A percentile compares a stretch with the other conserved stretches of the same genome.
Conservation (phyloP, 371 early-diverging fungal genomes). For the Mucor circinelloides region DNA sequence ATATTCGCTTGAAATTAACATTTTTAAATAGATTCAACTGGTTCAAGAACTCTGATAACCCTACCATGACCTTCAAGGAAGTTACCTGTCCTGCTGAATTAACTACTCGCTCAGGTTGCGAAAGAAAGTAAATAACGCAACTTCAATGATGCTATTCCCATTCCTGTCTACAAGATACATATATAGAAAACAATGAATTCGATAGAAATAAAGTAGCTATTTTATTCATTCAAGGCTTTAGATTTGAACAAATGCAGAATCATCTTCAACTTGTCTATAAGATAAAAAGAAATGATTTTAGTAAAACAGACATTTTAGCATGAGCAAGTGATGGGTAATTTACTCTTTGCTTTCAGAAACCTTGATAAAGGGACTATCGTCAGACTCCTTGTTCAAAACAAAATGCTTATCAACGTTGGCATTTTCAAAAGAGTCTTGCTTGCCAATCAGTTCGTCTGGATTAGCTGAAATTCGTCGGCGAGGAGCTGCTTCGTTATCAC, state of each 20-base stretch:
- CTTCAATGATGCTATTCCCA: neutral
- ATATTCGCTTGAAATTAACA: neutral
- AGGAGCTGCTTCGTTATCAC: neutral
- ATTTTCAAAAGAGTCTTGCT: neutral
- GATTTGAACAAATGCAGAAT: slow-evolving; percentile 2
- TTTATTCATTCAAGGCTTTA: neutral
- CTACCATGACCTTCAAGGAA: slow-evolving; percentile 40
- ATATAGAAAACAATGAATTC: neutral
- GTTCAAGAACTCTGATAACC: slow-evolving; percentile 49
- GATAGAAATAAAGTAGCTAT: neutral
- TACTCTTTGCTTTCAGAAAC: neutral
- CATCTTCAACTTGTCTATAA: neutral
- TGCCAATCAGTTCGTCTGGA: neutral
- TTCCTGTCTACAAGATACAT: neutral
- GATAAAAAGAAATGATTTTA: neutral
- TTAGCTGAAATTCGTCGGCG: slow-evolving; percentile 9
- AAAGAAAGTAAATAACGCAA: slow-evolving; percentile 19
- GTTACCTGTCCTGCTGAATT: slow-evolving; percentile 46
- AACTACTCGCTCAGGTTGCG: slow-evolving; percentile 35
- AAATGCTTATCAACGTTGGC: slow-evolving; percentile 1
- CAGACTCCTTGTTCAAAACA: neutral
- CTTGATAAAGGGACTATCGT: slow-evolving; percentile 4
- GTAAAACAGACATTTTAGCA: neutral
- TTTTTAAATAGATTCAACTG: slow-evolving; percentile 32
- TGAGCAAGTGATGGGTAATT: neutral